Evolutionary conservation across 1,139 yeast species (phyloP).

Genomic region (Geotrichum candidum): DNA sequence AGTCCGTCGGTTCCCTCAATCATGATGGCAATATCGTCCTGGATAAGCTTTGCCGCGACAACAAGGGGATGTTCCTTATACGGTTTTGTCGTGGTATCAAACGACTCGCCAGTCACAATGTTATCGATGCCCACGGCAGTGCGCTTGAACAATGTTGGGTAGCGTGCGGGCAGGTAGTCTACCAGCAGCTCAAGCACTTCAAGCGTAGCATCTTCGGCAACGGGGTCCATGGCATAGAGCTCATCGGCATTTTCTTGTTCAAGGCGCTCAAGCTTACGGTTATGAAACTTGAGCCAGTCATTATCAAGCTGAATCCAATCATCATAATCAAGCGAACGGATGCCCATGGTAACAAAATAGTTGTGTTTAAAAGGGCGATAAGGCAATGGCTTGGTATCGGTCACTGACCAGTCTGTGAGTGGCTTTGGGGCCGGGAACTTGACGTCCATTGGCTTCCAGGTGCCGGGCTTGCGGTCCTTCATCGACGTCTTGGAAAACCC

Average conservation of each 20-base stretch:
- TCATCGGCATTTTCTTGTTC: slow-evolving; percentile 41
- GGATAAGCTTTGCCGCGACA: slow-evolving; percentile 53
- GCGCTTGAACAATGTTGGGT: slow-evolving; percentile 47
- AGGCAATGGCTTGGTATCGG: slow-evolving; percentile 50
- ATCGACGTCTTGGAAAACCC: not conserved
- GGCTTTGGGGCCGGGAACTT: slow-evolving; percentile 46
- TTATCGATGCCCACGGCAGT: slow-evolving; percentile 43
- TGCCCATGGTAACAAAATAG: slow-evolving; percentile 36
- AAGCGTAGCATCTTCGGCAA: slow-evolving; percentile 50
- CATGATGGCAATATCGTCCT: slow-evolving; percentile 66
- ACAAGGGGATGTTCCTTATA: slow-evolving; percentile 50
- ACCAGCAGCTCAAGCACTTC: slow-evolving; percentile 52
- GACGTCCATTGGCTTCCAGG: slow-evolving; percentile 51
- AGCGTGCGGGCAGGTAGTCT: slow-evolving; percentile 49
- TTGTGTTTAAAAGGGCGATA: slow-evolving; percentile 59
- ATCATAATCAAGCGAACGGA: slow-evolving; percentile 42
- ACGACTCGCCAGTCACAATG: slow-evolving; percentile 48
- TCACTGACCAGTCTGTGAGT: slow-evolving; percentile 47
- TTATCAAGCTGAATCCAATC: slow-evolving; percentile 63
- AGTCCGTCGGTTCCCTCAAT: slow-evolving; percentile 52
- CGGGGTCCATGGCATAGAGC: slow-evolving; percentile 48
- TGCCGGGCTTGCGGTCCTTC: slow-evolving; percentile 36
- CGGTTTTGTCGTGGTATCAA: slow-evolving; percentile 35
- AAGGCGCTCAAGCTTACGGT: slow-evolving; percentile 47
- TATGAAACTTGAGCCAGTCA: slow-evolving; percentile 53